Evolutionary conservation across 345 rosid species (phyloP).

Genomic region (Ceriops zippeliana): DNA sequence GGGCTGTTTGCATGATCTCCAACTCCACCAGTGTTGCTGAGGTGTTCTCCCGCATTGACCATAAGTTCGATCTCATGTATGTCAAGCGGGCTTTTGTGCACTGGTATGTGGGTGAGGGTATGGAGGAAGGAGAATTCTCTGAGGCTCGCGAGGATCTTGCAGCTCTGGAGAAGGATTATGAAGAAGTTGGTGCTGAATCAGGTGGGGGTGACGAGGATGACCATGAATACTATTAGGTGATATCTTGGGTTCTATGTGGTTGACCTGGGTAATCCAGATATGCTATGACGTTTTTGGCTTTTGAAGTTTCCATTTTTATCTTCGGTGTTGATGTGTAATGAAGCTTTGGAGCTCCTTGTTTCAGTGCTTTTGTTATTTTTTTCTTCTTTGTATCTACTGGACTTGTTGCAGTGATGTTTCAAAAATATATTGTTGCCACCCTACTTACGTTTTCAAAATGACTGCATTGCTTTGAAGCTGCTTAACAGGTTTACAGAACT

Average conservation of each 20-base stretch:
- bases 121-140: conserved; percentile 32
- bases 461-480: too few relatives aligned
- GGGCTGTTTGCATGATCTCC: conserved; percentile 32
- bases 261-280: neutral
- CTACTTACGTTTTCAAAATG: too few relatives aligned
- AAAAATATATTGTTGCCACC: neutral
- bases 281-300: neutral
- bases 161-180: conserved; percentile 31
- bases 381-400: neutral
- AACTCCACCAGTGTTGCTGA: conserved; percentile 32
- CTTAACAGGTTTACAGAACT: too few relatives aligned
- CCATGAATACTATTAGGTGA: conserved; percentile 6
- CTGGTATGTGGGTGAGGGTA: conserved; percentile 33
- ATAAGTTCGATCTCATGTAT: conserved; percentile 29
- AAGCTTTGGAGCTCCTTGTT: too few relatives aligned
- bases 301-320: too few relatives aligned
- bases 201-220: conserved; percentile 24
- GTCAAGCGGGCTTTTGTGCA: conserved; percentile 30
- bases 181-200: conserved; percentile 27
- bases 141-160: conserved; percentile 35
- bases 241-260: neutral
- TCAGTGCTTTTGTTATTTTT: neutral
- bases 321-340: too few relatives aligned
- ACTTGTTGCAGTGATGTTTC: neutral
- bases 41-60: conserved; percentile 28